Conservation (phyloP, 2,329 filamentous ascomycete species). For the Pyricularia sp. region DNA sequence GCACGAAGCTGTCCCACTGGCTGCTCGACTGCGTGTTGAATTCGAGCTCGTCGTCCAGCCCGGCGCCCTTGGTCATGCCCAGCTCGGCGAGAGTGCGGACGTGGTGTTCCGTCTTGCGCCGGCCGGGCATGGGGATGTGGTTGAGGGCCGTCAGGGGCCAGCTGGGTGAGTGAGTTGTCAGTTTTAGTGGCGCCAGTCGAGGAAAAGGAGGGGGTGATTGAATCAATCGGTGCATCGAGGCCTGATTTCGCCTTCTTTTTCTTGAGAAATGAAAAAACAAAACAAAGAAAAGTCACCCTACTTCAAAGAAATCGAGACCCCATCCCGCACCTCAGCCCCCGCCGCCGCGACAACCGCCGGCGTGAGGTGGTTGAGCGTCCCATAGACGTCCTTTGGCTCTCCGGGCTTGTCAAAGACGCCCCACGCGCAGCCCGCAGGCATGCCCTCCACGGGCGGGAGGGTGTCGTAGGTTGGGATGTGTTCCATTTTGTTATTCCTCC, state of each 20-base stretch:
- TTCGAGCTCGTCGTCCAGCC: conserved; percentile 26
- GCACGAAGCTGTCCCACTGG: conserved; percentile 41
- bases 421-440: conserved; percentile 24
- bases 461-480: neutral
- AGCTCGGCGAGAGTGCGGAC: conserved; percentile 5
- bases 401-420: conserved; percentile 31
- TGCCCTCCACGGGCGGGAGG: neutral
- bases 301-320: neutral
- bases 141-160: neutral
- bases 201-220: no score
- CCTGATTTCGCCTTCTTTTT: no score
- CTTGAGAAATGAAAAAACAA: neutral
- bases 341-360: conserved; percentile 9
- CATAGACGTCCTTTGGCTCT: conserved; percentile 26
- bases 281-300: neutral
- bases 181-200: neutral
- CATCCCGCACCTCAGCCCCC: neutral
- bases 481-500: neutral
- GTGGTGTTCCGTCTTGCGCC: neutral
- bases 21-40: conserved; percentile 38
- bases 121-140: neutral
- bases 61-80: conserved; percentile 8
- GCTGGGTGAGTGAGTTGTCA: neutral
- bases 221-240: no score
- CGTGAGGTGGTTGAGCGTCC: conserved; percentile 15